Conservation (phyloP, 176 grass and related monocot species). For the Oryza meyeriana region DNA sequence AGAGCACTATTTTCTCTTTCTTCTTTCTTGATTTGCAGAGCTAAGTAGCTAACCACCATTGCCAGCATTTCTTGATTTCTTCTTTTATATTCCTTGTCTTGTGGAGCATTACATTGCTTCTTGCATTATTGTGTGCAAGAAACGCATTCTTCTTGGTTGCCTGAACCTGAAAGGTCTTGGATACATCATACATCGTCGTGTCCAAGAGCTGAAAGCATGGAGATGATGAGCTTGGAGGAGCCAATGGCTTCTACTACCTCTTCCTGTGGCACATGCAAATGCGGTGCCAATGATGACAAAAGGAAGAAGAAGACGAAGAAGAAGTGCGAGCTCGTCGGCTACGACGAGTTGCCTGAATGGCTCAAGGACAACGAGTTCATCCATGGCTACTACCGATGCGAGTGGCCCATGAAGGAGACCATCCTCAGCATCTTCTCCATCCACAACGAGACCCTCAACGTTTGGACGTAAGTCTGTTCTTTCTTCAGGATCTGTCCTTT, state of each 20-base stretch:
- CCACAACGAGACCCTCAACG: conserved; percentile 90
- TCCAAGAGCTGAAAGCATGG: not conserved
- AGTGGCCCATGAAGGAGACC: conserved; percentile 84
- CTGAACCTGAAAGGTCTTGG: not conserved
- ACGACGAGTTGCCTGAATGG: conserved; percentile 58
- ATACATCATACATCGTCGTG: not conserved
- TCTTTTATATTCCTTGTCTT: conserved; percentile 19
- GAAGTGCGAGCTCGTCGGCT: conserved; percentile 52
- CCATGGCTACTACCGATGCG: conserved; percentile 60
- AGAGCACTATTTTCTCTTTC: not conserved
- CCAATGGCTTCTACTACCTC: conserved; percentile 34
- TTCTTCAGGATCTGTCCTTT: not conserved
- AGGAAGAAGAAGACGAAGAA: not conserved
- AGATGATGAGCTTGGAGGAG: conserved; percentile 31
- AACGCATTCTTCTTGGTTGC: not conserved
- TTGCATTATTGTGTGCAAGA: not conserved
- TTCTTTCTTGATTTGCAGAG: not conserved
- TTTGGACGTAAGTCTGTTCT: conserved; percentile 63
- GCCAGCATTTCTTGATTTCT: conserved; percentile 15
- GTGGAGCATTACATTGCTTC: not conserved
- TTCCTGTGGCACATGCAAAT: conserved; percentile 9
- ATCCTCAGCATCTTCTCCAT: conserved; percentile 81
- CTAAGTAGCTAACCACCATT: conserved; percentile 16
- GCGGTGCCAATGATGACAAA: not conserved
- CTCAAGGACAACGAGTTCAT: conserved; percentile 93